Evolutionary conservation across 2,329 filamentous ascomycete genomes (phyloP), one percentile per base, ranked within the genome.

Genomic region (Cercospora sojina): DNA sequence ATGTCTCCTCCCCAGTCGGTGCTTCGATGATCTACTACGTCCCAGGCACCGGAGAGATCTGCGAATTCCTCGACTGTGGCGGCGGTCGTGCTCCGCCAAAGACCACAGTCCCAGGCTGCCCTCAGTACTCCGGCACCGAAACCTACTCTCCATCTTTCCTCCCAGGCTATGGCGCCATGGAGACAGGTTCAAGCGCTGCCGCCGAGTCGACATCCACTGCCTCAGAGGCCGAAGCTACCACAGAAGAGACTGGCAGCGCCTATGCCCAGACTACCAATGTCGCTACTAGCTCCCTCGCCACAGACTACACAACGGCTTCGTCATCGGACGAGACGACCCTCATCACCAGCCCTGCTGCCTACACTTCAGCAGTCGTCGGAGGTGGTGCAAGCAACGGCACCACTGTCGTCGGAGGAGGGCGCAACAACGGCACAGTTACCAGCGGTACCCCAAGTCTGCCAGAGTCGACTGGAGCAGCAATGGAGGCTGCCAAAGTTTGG

Each of bases 61-160:
- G 88, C 82, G 80, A 81, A 10, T 74, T 86, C 68, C 82, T 88
- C 71, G 88, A 90, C 83, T 90, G 88, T 77, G 88, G 88, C 65
- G 88, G 88, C 70, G 88, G 88, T 64, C 83, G 85, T 55, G 88
- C 87, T 8, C 86, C 88, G 3, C 85, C 87, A 67, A 90, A 74
- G 80, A 86, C 84, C 16, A 84, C 82, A 27, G 84, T 87, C 23
- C 88, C 88, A 0, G 88, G 88, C 2, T 91, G 88, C 73, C 73
- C 77, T 2, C 73, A 64, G 3, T 89, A 89, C 80, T 72, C 74
- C 2, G 87, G 87, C 69, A 87, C 85, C 27, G 84, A 79, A 16
- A 84, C 82, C 12, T 85, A 86, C 76, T 80, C 80, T 64, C 84
- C 85, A 8, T 79, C 75, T 53, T 88, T 80, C 77, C 77, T 87